Percentiles rank a stretch among this genome's conserved stretches.
Conservation (phyloP, 164 flowering plant species). For the Houttuynia cordata region DNA sequence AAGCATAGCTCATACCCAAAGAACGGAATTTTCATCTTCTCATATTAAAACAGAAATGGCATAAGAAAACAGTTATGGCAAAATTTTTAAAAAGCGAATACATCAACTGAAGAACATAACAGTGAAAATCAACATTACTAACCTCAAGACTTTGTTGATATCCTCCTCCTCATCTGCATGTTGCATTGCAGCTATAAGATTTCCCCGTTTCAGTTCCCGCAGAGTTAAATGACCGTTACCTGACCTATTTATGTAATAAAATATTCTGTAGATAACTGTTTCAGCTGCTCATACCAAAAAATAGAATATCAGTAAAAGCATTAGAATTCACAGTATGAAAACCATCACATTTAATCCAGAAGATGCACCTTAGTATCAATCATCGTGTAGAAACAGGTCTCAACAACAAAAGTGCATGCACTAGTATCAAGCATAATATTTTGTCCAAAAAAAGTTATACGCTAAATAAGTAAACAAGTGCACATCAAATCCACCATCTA, state of each 20-base stretch:
- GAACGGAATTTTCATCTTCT: too few species aligned
- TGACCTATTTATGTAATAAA: slow-evolving; percentile 78
- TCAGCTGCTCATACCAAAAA: slow-evolving; percentile 51
- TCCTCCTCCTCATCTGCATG: slow-evolving; percentile 98
- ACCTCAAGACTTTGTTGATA: slow-evolving; percentile 92
- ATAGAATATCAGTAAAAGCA: slow-evolving; percentile 9
- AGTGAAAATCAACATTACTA: slow-evolving; percentile 11
- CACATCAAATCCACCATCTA: too few species aligned
- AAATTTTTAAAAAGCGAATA: background rate
- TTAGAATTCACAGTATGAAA: too few species aligned
- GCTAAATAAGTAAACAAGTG: too few species aligned
- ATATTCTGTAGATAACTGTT: slow-evolving; percentile 97
- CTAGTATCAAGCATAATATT: too few species aligned
- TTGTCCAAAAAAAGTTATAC: too few species aligned
- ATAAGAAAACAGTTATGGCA: too few species aligned
- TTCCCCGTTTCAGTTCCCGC: slow-evolving; percentile 87
- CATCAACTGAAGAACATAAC: background rate
- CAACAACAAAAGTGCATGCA: too few species aligned
- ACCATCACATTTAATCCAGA: background rate
- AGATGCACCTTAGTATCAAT: background rate
- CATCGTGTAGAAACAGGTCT: background rate
- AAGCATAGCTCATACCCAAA: too few species aligned
- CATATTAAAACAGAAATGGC: too few species aligned
- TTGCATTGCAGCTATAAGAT: slow-evolving; percentile 88
- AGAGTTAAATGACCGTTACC: slow-evolving; percentile 85